Evolutionary conservation across 768 basidiomycete species (phyloP), one percentile per base, ranked within the genome.

Genomic region (Rhodotorula kratochvilovae): DNA sequence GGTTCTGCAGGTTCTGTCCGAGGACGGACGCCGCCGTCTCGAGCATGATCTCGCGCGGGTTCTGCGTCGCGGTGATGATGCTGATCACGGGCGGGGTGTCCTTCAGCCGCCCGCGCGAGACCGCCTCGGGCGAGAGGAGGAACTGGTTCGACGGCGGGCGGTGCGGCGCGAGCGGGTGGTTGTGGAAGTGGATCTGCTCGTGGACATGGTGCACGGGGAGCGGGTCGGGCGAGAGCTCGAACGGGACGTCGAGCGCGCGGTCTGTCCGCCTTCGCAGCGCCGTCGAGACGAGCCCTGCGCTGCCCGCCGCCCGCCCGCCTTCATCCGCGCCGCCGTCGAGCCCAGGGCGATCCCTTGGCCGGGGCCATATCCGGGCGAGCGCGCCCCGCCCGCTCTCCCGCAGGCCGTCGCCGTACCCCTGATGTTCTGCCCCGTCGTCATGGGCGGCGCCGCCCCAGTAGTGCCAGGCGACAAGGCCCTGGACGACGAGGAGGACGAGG

Each of bases 31-130:
- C 54, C 21, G 64, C 65, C 7, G 75, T 76, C 19, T 67, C 63
- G 50, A 66, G 65, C 33, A 76, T 39, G 36, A 68, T 63, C 8
- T 25, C 21, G 10, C 73, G 66, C 29, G 75, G 59, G 63, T 76
- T 71, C 66, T 73, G 67, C 12, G 75, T 76, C 53, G 75, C 66
- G 10, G 75, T 76, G 48, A 76, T 69, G 69, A 76, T 60, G 33
- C 66, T 70, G 33, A 76, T 31, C 50, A 69, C 70, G 39, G 75
- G 75, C 50, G 31, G 42, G 15, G 11, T 19, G 54, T 63, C 43
- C 43, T 23, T 31, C 29, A 61, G 42, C 19, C 33, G 31, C 35
- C 63, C 61, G 50, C 50, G 48, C 21, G 66, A 54, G 43, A 67
- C 66, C 46, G 61, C 42, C 5, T 6, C 48, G 42, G 11, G 54